These are phyloP conservation scores for Tremella fuciformis DNA, from an alignment of 768 basidiomycete genomes.

Conservation along the genomic window DNA sequence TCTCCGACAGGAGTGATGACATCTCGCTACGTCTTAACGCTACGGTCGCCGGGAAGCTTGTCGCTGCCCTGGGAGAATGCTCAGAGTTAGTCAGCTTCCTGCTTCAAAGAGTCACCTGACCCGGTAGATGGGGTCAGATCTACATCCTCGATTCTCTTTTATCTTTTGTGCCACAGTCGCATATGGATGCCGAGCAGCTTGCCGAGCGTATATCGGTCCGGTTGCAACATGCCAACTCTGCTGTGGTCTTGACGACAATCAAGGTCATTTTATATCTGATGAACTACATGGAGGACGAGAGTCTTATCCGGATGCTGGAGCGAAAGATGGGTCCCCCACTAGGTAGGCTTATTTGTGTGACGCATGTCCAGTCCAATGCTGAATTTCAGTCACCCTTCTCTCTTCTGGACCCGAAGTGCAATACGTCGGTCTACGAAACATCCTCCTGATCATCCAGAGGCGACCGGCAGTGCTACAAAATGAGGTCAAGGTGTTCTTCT, in stretches of 20 bases:
- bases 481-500: slow-evolving; percentile 98
- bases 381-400: slow-evolving; percentile 72
- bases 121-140: slow-evolving; percentile 89
- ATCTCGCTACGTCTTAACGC: slow-evolving; percentile 88
- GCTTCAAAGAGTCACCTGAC: slow-evolving; percentile 5
- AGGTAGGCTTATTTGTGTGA: slow-evolving; percentile 58
- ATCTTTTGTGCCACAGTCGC: slow-evolving; percentile 85
- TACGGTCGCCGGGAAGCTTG: slow-evolving; percentile 79
- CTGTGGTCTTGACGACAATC: slow-evolving; percentile 97
- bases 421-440: slow-evolving; percentile 95
- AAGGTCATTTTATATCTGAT: slow-evolving; percentile 92
- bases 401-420: slow-evolving; percentile 98
- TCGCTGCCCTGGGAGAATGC: slow-evolving; percentile 88
- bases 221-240: slow-evolving; percentile 96
- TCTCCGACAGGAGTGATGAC: slow-evolving; percentile 89
- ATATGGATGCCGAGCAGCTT: slow-evolving; percentile 85
- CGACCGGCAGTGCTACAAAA: slow-evolving; percentile 87
- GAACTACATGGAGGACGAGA: slow-evolving; percentile 96
- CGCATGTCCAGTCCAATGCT: not conserved
- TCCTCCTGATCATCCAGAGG: slow-evolving; percentile 93
- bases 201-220: slow-evolving; percentile 93
- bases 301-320: slow-evolving; percentile 81
- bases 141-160: slow-evolving; percentile 93
- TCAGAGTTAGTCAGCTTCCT: slow-evolving; percentile 74
- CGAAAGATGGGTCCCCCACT: slow-evolving; percentile 97